A percentile compares a stretch with the other conserved stretches of the same genome.
phyloP scores from a whole-genome alignment of 2,329 filamentous ascomycete species.

The Akanthomyces lecanii region DNA sequence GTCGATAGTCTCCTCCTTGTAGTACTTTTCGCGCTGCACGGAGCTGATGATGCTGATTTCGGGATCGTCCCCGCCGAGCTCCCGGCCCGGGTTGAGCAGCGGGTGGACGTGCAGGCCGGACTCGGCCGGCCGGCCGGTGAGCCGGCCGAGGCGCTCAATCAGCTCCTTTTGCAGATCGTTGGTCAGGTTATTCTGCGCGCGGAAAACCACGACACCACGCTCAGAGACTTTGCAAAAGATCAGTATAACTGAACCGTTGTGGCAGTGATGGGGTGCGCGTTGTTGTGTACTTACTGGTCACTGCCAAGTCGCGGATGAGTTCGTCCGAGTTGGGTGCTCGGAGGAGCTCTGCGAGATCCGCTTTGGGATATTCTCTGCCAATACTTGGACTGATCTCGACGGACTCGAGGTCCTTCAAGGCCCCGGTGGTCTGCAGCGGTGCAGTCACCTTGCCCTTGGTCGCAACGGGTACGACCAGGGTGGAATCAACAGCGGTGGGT shows the following conservation, averaged over 20 bases:
- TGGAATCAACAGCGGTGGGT: constrained; percentile 5
- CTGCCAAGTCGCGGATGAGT: constrained; percentile 60
- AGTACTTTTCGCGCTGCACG: constrained; percentile 48
- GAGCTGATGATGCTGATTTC: constrained; percentile 64
- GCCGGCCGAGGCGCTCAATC: constrained; percentile 54
- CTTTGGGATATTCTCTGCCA: constrained; percentile 56
- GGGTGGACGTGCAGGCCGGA: constrained; percentile 60
- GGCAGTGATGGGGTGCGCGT: background rate
- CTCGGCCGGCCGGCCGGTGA: constrained; percentile 52
- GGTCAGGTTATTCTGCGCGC: constrained; percentile 56
- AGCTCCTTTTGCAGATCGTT: constrained; percentile 64
- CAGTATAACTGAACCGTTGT: no score
- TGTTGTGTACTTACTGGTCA: constrained; percentile 50
- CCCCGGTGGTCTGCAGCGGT: constrained; percentile 47
- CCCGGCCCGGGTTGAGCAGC: constrained; percentile 48
- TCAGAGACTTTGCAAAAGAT: constrained; percentile 50
- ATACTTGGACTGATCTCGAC: constrained; percentile 60
- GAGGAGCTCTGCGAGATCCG: constrained; percentile 58
- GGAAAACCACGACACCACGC: constrained; percentile 67
- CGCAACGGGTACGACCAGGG: constrained; percentile 1
- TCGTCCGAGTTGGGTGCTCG: constrained; percentile 59
- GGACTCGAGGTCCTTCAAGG: constrained; percentile 47
- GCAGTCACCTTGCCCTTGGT: constrained; percentile 19
- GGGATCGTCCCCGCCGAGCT: constrained; percentile 51
- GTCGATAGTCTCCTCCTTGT: constrained; percentile 34